Conservation (phyloP, 2,329 filamentous ascomycete species). For the Leptographium wingfieldii region DNA sequence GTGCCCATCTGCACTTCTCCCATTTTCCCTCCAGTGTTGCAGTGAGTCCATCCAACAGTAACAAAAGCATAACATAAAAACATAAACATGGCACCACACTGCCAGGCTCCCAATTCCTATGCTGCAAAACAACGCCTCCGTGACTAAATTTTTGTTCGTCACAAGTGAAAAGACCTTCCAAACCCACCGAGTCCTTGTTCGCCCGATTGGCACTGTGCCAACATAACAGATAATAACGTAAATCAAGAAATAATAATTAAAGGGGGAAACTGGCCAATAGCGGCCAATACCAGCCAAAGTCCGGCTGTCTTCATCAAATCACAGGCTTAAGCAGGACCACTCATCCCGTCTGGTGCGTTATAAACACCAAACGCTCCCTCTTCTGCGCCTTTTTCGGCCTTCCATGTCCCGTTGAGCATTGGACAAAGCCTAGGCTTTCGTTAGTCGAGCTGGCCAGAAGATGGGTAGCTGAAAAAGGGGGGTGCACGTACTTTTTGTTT, state of each 20-base stretch:
- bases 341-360: constrained; percentile 10
- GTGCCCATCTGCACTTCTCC: neutral
- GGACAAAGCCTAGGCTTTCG: constrained; percentile 46
- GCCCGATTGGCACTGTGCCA: neutral
- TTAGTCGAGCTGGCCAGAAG: constrained; percentile 29
- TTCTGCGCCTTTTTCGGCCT: constrained; percentile 43
- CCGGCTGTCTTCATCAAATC: neutral
- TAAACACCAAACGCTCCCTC: constrained; percentile 48
- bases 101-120: neutral
- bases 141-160: neutral
- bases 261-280: neutral
- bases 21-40: neutral
- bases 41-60: neutral
- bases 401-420: constrained; percentile 72
- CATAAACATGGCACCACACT: neutral
- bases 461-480: constrained; percentile 11
- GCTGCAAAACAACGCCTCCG: neutral
- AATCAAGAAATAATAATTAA: neutral
- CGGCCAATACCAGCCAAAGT: neutral
- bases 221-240: neutral
- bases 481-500: constrained; percentile 71
- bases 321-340: constrained; percentile 3
- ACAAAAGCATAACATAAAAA: neutral
- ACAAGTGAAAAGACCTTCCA: neutral
- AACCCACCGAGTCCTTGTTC: neutral